phyloP scores from a whole-genome alignment of 192 early-diverging fungal species.

The Coemansia sp. region DNA sequence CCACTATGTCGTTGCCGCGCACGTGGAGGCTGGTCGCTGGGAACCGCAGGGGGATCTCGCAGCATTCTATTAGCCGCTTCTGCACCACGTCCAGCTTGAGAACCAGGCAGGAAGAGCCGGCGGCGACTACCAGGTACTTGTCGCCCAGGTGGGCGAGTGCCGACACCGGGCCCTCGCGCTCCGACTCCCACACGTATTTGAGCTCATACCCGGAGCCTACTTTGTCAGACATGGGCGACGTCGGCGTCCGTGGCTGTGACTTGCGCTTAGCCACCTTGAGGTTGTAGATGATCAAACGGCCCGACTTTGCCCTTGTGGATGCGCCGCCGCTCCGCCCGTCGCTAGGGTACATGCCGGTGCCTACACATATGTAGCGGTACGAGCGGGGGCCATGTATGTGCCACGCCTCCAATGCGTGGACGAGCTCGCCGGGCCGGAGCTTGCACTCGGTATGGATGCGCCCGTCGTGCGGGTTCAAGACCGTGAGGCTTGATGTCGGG shows the following conservation, averaged over 20 bases:
- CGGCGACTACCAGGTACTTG: constrained; percentile 39
- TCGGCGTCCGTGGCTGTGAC: neutral
- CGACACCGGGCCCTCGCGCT: constrained; percentile 18
- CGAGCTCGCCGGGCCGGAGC: constrained; percentile 20
- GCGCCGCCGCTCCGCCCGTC: neutral
- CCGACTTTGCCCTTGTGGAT: constrained; percentile 8
- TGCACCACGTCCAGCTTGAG: constrained; percentile 37
- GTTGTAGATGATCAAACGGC: constrained; percentile 39
- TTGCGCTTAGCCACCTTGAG: constrained; percentile 35
- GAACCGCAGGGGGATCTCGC: constrained; percentile 35
- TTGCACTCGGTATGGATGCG: constrained; percentile 12
- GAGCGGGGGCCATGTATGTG: constrained; percentile 27
- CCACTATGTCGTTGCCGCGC: constrained; percentile 22
- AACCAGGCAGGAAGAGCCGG: constrained; percentile 18
- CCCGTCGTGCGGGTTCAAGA: constrained; percentile 15
- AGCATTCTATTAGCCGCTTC: constrained; percentile 40
- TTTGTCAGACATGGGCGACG: neutral
- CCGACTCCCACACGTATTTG: constrained; percentile 47
- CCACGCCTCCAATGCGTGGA: constrained; percentile 36
- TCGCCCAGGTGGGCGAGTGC: constrained; percentile 39
- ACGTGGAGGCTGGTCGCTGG: constrained; percentile 33
- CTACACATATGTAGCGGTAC: constrained; percentile 45
- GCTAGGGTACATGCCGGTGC: constrained; percentile 20
- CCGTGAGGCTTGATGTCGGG: constrained; percentile 19
- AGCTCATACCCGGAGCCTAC: constrained; percentile 22